Evolutionary conservation across 2,329 filamentous ascomycete species (phyloP), one percentile per base, ranked within the genome.

Genomic region (Sclerotinia trifoliorum): DNA sequence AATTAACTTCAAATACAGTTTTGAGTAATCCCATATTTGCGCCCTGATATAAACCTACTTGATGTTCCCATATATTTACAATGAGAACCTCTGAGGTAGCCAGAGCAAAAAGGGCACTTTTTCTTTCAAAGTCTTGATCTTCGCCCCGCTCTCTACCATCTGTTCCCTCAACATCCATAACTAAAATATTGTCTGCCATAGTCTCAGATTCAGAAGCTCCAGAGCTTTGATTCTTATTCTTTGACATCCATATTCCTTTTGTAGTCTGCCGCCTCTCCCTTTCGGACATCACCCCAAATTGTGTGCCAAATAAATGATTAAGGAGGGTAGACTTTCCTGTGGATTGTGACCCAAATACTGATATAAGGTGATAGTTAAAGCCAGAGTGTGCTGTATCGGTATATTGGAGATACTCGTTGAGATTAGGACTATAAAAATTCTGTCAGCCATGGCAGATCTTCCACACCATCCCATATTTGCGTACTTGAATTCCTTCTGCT

Each of bases 331-430:
- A 98, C 83, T 99, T 99, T 74, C 95, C 95, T 48, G 95, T 99
- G 29, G 95, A 98, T 83, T 99, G 95, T 68, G 94, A 98, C 55
- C 95, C 95, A 80, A 99, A 99, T 77, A 99, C 95, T 76, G 94
- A 97, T 78, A 99, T 97, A 78, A 99, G 88, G 81, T 99, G 95
- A 82, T 99, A 99, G 83, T 98, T 97, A 87, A 99, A 99, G 77
- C 95, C 95, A 71, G 94, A 89, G 70, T 92, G 88, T 74, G 93
- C 91, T 74, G 97, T 88, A 76, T 91, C 85, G 78, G 93, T 92
- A 73, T 88, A 82, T 73, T 87, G 85, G 74, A 99, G 88, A 80
- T 99, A 99, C 69, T 88, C 87, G 76, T 89, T 90, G 76, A 99
- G 83, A 76, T 92, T 87, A 68, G 87, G 81, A 80, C 93, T 97